Conservation (phyloP, 176 grass and related monocot genomes). For the Triticum urartu region DNA sequence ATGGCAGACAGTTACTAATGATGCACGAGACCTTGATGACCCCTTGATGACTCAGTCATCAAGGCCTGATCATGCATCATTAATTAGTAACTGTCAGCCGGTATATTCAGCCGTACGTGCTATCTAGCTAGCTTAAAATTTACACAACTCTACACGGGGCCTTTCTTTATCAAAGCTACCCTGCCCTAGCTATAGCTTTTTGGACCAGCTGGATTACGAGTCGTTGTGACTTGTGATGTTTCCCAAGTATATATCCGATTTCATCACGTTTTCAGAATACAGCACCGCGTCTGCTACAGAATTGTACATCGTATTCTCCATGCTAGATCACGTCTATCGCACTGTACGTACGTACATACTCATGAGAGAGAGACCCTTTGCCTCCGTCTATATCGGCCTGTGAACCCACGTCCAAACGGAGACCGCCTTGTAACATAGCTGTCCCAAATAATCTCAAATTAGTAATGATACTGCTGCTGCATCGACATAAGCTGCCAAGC, state of each 20-base stretch:
- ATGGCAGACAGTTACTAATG: not conserved
- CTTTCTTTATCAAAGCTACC: not conserved
- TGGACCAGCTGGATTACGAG: not conserved
- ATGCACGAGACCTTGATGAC: not conserved
- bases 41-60: not conserved
- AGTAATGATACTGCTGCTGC: not conserved
- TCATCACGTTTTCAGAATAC: not conserved
- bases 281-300: not conserved
- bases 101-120: not conserved
- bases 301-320: not conserved
- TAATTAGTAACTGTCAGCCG: not conserved
- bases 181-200: conserved; percentile 9
- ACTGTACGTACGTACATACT: not conserved
- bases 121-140: conserved; percentile 1
- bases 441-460: not conserved
- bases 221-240: conserved; percentile 13
- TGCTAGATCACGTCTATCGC: not conserved
- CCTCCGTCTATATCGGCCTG: not conserved
- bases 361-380: not conserved
- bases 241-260: not conserved
- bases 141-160: not conserved
- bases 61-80: not conserved
- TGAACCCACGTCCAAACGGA: conserved; percentile 7
- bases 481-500: not conserved
- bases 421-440: not conserved